Conservation (phyloP, 2,329 filamentous ascomycete species). For the Pseudogymnoascus sp. region DNA sequence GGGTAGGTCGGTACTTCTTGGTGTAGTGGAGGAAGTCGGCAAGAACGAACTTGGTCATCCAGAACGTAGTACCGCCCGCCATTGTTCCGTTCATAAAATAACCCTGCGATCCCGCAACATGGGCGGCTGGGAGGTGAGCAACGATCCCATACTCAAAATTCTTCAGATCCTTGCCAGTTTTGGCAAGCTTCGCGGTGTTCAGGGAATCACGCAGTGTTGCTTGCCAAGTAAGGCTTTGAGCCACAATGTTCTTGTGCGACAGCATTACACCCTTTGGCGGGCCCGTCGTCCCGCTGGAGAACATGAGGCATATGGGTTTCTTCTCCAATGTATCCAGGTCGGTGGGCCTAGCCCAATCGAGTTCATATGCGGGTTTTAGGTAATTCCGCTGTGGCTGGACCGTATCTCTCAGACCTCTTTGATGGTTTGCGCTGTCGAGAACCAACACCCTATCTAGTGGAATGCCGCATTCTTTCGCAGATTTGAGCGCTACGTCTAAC, state of each 20-base stretch:
- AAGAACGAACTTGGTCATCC: conserved; percentile 56
- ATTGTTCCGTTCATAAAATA: not conserved
- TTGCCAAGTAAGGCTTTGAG: conserved; percentile 37
- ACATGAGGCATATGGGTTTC: conserved; percentile 65
- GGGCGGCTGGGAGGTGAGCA: conserved; percentile 31
- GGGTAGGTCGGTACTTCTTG: conserved; percentile 41
- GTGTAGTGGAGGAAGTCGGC: conserved; percentile 45
- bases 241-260: conserved; percentile 64
- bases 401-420: conserved; percentile 41
- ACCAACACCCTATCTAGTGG: conserved; percentile 49
- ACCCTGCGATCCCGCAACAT: conserved; percentile 58
- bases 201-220: conserved; percentile 7
- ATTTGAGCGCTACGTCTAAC: conserved; percentile 57
- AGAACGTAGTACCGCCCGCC: conserved; percentile 34
- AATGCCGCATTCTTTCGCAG: conserved; percentile 51
- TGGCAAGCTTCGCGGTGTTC: not conserved
- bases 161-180: not conserved
- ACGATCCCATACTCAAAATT: not conserved
- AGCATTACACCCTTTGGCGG: conserved; percentile 84
- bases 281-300: conserved; percentile 71
- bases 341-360: conserved; percentile 53
- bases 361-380: conserved; percentile 46
- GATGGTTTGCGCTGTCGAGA: conserved; percentile 45
- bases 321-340: conserved; percentile 42
- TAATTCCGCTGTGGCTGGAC: not conserved